phyloP scores from a whole-genome alignment of 1,284 basidiomycete species.

The Grifola frondosa region DNA sequence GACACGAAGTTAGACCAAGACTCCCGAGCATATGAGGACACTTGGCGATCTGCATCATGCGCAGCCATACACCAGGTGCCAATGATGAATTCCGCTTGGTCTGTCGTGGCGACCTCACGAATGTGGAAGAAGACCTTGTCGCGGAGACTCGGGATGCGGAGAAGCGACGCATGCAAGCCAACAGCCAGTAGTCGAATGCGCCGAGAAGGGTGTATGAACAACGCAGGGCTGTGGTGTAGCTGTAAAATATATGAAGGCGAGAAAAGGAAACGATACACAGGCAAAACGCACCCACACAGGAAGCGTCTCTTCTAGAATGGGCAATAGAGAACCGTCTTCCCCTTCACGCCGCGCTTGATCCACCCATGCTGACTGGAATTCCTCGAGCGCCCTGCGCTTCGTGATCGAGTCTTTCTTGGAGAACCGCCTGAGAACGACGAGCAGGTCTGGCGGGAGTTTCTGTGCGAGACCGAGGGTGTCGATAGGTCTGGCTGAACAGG shows the following conservation, averaged over 20 bases:
- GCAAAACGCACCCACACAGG: slow-evolving; percentile 82
- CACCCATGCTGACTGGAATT: slow-evolving; percentile 73
- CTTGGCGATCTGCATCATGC: slow-evolving; percentile 71
- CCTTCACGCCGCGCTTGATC: slow-evolving; percentile 43
- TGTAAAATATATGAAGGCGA: slow-evolving; percentile 31
- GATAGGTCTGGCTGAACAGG: slow-evolving; percentile 87
- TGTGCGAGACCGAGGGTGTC: slow-evolving; percentile 84
- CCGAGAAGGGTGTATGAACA: slow-evolving; percentile 82
- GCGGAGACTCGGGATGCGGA: slow-evolving; percentile 53
- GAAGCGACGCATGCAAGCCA: slow-evolving; percentile 67
- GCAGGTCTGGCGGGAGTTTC: slow-evolving; percentile 78
- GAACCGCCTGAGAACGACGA: slow-evolving; percentile 80
- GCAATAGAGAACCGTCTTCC: slow-evolving; percentile 43
- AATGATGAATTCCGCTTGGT: slow-evolving; percentile 69
- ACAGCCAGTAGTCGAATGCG: slow-evolving; percentile 73
- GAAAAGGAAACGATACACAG: background rate
- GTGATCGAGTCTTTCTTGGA: slow-evolving; percentile 93
- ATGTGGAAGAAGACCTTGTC: slow-evolving; percentile 62
- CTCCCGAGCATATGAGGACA: slow-evolving; percentile 49
- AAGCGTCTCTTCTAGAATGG: slow-evolving; percentile 61
- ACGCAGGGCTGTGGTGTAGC: slow-evolving; percentile 83
- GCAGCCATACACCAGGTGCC: slow-evolving; percentile 80
- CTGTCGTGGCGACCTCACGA: slow-evolving; percentile 49
- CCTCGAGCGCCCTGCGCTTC: slow-evolving; percentile 85
- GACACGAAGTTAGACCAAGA: slow-evolving; percentile 54